Conservation (phyloP, 2,329 filamentous ascomycete species). For the Chalaropsis ovoidea region DNA sequence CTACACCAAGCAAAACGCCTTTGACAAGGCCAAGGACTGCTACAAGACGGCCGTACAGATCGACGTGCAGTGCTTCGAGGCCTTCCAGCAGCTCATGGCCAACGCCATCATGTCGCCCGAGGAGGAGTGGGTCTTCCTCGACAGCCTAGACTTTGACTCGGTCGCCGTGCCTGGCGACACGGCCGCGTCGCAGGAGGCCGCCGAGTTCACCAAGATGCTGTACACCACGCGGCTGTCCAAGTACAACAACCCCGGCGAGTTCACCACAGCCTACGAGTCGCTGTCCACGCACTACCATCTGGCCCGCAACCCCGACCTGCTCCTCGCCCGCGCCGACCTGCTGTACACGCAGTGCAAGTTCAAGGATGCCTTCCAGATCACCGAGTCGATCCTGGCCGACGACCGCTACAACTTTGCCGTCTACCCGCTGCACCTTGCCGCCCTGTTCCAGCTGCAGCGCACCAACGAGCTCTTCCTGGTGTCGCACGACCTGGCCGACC, state of each 20-base stretch:
- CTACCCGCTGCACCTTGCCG: conserved; percentile 84
- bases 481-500: conserved; percentile 84
- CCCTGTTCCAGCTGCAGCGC: conserved; percentile 74
- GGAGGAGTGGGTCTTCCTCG: conserved; percentile 82
- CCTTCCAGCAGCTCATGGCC: conserved; percentile 94
- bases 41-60: conserved; percentile 96
- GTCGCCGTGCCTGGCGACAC: conserved; percentile 57
- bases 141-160: conserved; percentile 81
- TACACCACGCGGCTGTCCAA: conserved; percentile 94
- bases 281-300: conserved; percentile 91
- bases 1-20: conserved; percentile 93
- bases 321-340: conserved; percentile 80
- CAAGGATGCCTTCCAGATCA: conserved; percentile 73
- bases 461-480: conserved; percentile 86
- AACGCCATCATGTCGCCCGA: conserved; percentile 84
- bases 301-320: conserved; percentile 73
- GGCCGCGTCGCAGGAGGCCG: conserved; percentile 69
- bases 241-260: conserved; percentile 76
- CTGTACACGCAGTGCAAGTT: conserved; percentile 93
- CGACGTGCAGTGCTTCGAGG: conserved; percentile 96
- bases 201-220: conserved; percentile 87
- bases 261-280: conserved; percentile 77
- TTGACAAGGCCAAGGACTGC: conserved; percentile 93
- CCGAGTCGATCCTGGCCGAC: conserved; percentile 66
- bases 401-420: conserved; percentile 85